phyloP scores from a whole-genome alignment of 1,139 yeast genomes.

The Yamadazyma siamensis region DNA sequence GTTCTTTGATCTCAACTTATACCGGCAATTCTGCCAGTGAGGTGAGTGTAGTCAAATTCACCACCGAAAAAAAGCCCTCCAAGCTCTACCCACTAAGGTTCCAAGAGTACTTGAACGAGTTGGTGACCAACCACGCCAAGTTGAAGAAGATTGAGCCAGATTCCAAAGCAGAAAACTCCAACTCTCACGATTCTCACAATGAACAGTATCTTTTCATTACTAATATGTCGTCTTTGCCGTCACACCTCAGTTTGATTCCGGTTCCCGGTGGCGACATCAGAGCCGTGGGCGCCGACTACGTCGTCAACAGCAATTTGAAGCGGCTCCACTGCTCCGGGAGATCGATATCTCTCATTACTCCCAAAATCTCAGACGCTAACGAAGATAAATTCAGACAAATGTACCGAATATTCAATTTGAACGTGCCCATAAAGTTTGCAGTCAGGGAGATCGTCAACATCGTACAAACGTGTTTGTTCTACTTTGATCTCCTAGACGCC shows the following conservation, averaged over 20 bases:
- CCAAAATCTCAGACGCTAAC: conserved; percentile 68
- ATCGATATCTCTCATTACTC: conserved; percentile 63
- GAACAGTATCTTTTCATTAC: conserved; percentile 66
- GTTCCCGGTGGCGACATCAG: conserved; percentile 62
- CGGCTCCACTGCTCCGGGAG: conserved; percentile 84
- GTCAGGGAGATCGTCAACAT: conserved; percentile 71
- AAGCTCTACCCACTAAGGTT: conserved; percentile 58
- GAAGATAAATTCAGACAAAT: conserved; percentile 80
- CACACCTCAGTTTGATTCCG: conserved; percentile 67
- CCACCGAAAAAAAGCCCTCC: conserved; percentile 52
- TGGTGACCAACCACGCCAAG: conserved; percentile 56
- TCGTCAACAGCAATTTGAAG: conserved; percentile 72
- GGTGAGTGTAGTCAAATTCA: conserved; percentile 59
- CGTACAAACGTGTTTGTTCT: conserved; percentile 72
- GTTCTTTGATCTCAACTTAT: conserved; percentile 70
- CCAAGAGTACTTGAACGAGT: conserved; percentile 61
- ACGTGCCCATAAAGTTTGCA: conserved; percentile 60
- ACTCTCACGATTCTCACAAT: conserved; percentile 3
- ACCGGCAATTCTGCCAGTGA: conserved; percentile 75
- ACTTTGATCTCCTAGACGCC: conserved; percentile 71
- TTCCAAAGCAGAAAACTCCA: no score
- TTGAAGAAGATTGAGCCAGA: conserved; percentile 37
- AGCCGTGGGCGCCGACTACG: conserved; percentile 53
- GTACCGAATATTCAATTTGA: conserved; percentile 50
- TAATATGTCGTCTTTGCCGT: conserved; percentile 75